A percentile compares a stretch with the other conserved stretches of the same genome.
These are phyloP conservation scores for Picea sitchensis DNA, from an alignment of 75 land plant species.

Conservation along the genomic window DNA sequence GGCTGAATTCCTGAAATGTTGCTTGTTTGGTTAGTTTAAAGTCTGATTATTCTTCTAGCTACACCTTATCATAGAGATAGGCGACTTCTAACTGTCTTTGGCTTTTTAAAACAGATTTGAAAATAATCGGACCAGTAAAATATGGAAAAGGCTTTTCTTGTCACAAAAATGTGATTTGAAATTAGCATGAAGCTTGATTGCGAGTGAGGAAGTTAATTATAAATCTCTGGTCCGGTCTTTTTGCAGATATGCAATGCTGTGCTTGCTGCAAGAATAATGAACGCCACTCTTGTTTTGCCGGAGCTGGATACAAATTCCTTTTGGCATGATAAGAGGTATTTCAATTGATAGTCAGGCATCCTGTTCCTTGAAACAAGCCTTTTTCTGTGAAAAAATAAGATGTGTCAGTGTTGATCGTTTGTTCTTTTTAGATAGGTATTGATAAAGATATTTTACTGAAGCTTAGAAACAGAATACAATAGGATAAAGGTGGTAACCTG, in stretches of 20 bases:
- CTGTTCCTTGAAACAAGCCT: slow-evolving; percentile 1
- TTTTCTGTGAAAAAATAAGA: not conserved
- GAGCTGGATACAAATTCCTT: slow-evolving; percentile 95
- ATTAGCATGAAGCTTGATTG: not conserved
- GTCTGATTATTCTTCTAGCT: not conserved
- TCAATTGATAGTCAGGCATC: slow-evolving; percentile 7
- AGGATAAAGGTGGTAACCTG: not conserved
- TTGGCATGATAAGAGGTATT: slow-evolving; percentile 94
- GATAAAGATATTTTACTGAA: not conserved
- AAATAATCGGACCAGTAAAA: not conserved
- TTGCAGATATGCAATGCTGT: slow-evolving; percentile 97
- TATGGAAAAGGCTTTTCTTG: not conserved
- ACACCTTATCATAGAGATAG: not conserved
- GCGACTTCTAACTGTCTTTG: not conserved
- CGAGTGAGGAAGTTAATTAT: too few relatives aligned
- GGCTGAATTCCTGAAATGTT: not conserved
- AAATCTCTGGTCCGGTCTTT: slow-evolving; percentile 6
- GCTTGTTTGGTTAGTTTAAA: not conserved
- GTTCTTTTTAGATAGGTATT: not conserved
- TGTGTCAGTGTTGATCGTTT: not conserved
- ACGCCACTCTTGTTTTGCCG: slow-evolving; percentile 93
- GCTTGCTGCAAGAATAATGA: slow-evolving; percentile 96
- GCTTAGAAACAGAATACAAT: not conserved
- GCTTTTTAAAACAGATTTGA: not conserved
- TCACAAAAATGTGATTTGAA: not conserved